These are phyloP conservation scores for Diaporthe caulivora DNA, from an alignment of 2,329 filamentous ascomycete species.

Conservation along the genomic window DNA sequence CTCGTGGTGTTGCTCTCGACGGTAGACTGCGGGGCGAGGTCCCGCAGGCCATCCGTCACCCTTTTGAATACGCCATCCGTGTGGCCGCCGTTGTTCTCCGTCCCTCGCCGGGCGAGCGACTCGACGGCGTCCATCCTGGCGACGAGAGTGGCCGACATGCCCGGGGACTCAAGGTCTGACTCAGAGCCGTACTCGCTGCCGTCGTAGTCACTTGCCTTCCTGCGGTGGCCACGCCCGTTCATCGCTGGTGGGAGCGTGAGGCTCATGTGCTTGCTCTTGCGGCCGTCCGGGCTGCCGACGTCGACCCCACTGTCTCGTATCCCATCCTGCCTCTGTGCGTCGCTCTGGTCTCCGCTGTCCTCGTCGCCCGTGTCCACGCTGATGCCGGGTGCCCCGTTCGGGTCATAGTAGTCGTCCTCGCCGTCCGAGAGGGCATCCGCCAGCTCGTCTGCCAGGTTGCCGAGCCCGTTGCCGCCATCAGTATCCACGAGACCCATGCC, in stretches of 20 bases:
- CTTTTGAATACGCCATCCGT: conserved; percentile 76
- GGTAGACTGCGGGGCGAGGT: conserved; percentile 78
- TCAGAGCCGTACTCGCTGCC: conserved; percentile 82
- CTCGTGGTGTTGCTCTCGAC: conserved; percentile 80
- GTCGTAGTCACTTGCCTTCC: conserved; percentile 72
- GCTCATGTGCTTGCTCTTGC: conserved; percentile 51
- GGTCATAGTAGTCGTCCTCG: conserved; percentile 66
- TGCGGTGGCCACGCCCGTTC: conserved; percentile 61
- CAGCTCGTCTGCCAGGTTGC: conserved; percentile 85
- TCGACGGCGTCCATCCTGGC: conserved; percentile 80
- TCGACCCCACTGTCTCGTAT: conserved; percentile 58
- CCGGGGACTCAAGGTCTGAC: conserved; percentile 76
- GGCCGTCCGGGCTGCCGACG: conserved; percentile 49
- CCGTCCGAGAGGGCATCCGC: conserved; percentile 78
- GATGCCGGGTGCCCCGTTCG: conserved; percentile 53
- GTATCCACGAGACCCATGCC: conserved; percentile 52
- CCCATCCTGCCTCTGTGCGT: conserved; percentile 45
- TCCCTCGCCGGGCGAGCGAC: conserved; percentile 74
- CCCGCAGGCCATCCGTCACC: conserved; percentile 76
- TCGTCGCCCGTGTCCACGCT: conserved; percentile 47
- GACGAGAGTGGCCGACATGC: conserved; percentile 75
- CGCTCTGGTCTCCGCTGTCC: conserved; percentile 32
- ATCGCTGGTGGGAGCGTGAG: conserved; percentile 58
- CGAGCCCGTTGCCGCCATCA: conserved; percentile 69
- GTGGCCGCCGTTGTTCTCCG: conserved; percentile 74